Base-by-base conservation (phyloP, 1,284 basidiomycete species). In the Apiotrichum veenhuisii region DNA sequence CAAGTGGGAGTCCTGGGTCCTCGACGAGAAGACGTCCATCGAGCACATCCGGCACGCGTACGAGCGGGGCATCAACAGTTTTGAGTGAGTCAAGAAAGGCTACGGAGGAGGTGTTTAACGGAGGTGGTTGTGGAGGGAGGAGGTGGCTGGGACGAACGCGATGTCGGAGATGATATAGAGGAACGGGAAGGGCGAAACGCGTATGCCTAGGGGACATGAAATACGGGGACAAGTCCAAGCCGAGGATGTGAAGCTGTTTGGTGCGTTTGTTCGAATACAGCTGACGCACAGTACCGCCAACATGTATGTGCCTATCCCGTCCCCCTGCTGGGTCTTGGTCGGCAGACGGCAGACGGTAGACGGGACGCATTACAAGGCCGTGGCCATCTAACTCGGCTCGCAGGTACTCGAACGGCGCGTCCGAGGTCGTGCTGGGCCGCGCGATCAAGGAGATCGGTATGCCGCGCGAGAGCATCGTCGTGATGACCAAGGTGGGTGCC, bases 381-480 rank as follows among this genome's bases (percentile, higher is more conserved):
- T n/a, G n/a, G n/a, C n/a, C n/a, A n/a, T n/a, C n/a, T n/a, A n/a
- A n/a, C n/a, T n/a, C n/a, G n/a, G n/a, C n/a, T 30, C 42, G 23
- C 44, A 67, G 64, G n/a, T 84, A 84, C 61, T 82, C 81, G 18
- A 81, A 82, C 50, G 82, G 82, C 27, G 78, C 78, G 50, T 80
- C 61, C 45, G 68, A 93, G 73, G 72, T 82, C 26, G 83, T 89
- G 54, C 80, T 92, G 40, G 89, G 91, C 9, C 87, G 87, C 64
- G 89, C 87, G 0, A 85, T 94, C 76, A 87, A 87, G 67, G 71
- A 85, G 62, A 80, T 84, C 55, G 77, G 85, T 27, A 79, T 91
- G 11, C 86, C 87, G 14, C 83, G 89, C 7, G 84, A 86, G 23
- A 84, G 86, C 63, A 82, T 89, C 23, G 87, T 91, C 15, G 81